Conservation (phyloP, 1,284 basidiomycete genomes). For the Kalmanozyma brasiliensis region DNA sequence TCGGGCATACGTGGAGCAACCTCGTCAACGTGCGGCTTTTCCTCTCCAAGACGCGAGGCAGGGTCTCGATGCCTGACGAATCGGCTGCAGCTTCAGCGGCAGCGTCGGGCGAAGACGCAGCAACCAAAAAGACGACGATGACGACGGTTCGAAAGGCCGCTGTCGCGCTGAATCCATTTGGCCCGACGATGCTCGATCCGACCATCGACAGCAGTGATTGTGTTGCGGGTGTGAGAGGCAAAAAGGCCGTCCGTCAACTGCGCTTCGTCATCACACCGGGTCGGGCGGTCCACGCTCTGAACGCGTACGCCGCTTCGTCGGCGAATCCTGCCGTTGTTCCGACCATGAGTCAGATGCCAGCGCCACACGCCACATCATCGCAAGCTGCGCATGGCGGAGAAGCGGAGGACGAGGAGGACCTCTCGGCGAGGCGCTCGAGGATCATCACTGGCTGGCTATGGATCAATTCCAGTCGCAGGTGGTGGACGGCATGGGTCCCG, state of each 20-base stretch:
- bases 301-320: background rate
- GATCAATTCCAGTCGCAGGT: constrained; percentile 9
- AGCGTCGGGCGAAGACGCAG: background rate
- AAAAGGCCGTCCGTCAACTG: constrained; percentile 3
- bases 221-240: too few relatives aligned
- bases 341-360: too few relatives aligned
- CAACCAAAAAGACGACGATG: constrained; percentile 4
- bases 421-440: constrained; percentile 16
- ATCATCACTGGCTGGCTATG: constrained; percentile 14
- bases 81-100: background rate
- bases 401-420: constrained; percentile 8
- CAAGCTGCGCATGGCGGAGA: background rate
- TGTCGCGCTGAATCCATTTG: constrained; percentile 36
- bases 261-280: constrained; percentile 27
- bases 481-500: background rate
- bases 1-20: constrained; percentile 59
- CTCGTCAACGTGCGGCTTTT: constrained; percentile 49
- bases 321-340: background rate
- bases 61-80: constrained; percentile 6
- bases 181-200: constrained; percentile 23
- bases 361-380: background rate
- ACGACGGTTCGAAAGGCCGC: constrained; percentile 26
- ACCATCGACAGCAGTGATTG: too few relatives aligned
- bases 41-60: constrained; percentile 31
- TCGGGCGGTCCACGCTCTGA: constrained; percentile 15